Percentiles rank a stretch among this genome's conserved stretches.
These are phyloP conservation scores for Aleurites moluccanus DNA, from an alignment of 441 rosid genomes.

Conservation along the genomic window DNA sequence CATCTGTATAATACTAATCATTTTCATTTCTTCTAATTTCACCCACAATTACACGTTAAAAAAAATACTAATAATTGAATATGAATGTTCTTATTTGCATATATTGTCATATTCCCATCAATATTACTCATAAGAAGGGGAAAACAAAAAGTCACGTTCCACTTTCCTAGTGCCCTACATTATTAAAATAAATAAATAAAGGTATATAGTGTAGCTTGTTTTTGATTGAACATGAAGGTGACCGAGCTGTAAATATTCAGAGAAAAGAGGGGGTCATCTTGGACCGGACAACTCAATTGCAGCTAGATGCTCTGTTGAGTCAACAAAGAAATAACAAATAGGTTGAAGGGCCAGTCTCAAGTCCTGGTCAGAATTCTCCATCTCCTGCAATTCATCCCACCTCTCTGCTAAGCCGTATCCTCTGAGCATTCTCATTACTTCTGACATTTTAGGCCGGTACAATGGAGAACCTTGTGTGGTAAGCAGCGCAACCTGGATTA, in stretches of 20 bases:
- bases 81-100: too few relatives aligned
- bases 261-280: conserved; percentile 37
- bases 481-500: conserved; percentile 67
- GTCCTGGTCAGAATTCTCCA: conserved; percentile 48
- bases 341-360: conserved; percentile 32
- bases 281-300: conserved; percentile 68
- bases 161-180: not conserved
- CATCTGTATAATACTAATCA: too few relatives aligned
- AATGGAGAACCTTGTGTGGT: conserved; percentile 61
- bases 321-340: conserved; percentile 38
- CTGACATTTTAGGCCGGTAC: conserved; percentile 80
- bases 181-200: not conserved
- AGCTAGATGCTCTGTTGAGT: conserved; percentile 51
- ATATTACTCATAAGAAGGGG: not conserved
- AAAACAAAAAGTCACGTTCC: not conserved
- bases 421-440: conserved; percentile 75
- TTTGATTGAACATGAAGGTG: not conserved
- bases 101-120: not conserved
- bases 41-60: too few relatives aligned
- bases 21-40: too few relatives aligned
- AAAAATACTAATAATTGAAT: too few relatives aligned
- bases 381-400: conserved; percentile 77
- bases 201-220: not conserved
- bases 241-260: not conserved
- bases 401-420: conserved; percentile 72